Conservation (phyloP, 1,284 basidiomycete genomes). For the Fomitopsis palustris region DNA sequence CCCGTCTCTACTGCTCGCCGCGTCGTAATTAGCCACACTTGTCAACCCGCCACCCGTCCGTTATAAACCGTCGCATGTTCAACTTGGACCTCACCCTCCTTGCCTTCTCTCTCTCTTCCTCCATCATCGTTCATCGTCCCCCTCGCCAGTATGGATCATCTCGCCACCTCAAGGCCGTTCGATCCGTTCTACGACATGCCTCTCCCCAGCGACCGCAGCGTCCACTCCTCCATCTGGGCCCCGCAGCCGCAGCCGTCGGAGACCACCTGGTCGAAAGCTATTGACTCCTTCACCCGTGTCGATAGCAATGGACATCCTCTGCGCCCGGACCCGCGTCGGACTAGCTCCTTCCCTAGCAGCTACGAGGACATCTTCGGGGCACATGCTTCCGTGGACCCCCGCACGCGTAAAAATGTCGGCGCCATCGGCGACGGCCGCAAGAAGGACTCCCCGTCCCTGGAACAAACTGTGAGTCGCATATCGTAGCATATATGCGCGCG, state of each 20-base stretch:
- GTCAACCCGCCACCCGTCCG: conserved; percentile 9
- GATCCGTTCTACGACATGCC: conserved; percentile 27
- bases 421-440: conserved; percentile 76
- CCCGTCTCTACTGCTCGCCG: conserved; percentile 2
- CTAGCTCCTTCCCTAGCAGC: conserved; percentile 29
- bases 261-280: conserved; percentile 57
- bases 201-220: conserved; percentile 17
- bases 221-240: conserved; percentile 67
- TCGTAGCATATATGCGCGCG: conserved; percentile 21
- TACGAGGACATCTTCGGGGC: conserved; percentile 65
- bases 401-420: conserved; percentile 48
- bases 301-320: conserved; percentile 31
- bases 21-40: conserved; percentile 9
- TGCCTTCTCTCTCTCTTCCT: conserved; percentile 12
- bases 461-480: conserved; percentile 43
- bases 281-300: conserved; percentile 55
- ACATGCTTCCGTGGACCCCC: conserved; percentile 31
- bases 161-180: conserved; percentile 21
- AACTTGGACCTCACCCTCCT: conserved; percentile 2
- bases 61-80: conserved; percentile 22
- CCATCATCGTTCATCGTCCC: conserved; percentile 13
- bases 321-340: conserved; percentile 23
- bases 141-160: conserved; percentile 22
- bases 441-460: conserved; percentile 51
- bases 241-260: conserved; percentile 68